Percentiles rank a stretch among this genome's conserved stretches.
phyloP scores from a whole-genome alignment of 306 rosid genomes.

The Acacia confusa region DNA sequence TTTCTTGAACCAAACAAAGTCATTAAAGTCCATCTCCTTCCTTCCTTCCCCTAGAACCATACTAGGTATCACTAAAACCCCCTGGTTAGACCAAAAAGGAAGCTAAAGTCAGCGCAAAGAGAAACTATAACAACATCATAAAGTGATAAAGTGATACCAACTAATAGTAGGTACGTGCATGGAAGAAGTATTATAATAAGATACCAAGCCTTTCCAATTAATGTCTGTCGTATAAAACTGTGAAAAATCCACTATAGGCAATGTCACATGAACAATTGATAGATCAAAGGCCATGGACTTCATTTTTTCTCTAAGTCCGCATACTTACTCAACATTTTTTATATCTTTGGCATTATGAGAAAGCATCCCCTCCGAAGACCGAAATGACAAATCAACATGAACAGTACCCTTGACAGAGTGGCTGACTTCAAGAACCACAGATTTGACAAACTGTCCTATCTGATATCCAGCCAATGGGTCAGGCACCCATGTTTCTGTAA shows the following conservation, averaged over 20 bases:
- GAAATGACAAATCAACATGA: constrained; percentile 78
- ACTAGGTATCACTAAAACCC: no score
- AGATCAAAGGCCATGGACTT: neutral
- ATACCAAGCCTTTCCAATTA: neutral
- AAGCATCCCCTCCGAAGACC: constrained; percentile 42
- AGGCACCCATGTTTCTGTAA: constrained; percentile 61
- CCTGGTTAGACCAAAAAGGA: neutral
- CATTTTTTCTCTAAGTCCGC: constrained; percentile 10
- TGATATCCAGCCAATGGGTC: constrained; percentile 79
- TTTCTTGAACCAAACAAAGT: no score
- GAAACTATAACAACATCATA: neutral
- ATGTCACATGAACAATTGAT: neutral
- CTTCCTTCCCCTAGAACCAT: neutral
- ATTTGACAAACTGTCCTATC: constrained; percentile 85
- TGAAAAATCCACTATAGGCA: neutral
- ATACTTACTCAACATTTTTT: constrained; percentile 45
- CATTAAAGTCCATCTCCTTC: neutral
- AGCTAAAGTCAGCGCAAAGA: neutral
- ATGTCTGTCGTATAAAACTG: neutral
- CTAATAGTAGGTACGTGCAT: neutral
- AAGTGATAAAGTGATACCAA: neutral
- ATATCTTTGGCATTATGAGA: constrained; percentile 40
- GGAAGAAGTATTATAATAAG: neutral
- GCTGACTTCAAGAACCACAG: constrained; percentile 68
- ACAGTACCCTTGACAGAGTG: constrained; percentile 54